Evolutionary conservation across 2,329 filamentous ascomycete species (phyloP).

Genomic region (Botryotinia globosa): DNA sequence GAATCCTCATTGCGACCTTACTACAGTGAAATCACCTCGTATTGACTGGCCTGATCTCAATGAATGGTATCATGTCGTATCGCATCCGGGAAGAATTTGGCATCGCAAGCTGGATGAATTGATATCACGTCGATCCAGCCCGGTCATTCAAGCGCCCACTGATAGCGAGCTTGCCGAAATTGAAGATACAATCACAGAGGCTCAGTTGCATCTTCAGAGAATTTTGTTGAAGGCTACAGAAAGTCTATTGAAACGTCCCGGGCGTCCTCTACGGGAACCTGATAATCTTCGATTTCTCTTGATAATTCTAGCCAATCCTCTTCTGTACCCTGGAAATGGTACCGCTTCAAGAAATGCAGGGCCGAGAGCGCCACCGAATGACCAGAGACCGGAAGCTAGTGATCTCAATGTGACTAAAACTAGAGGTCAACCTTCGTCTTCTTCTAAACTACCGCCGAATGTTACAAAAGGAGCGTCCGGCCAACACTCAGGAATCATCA

Average conservation of each 20-base stretch:
- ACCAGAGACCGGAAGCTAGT: conserved; percentile 2
- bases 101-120: conserved; percentile 56
- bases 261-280: conserved; percentile 63
- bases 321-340: conserved; percentile 54
- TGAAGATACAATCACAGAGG: conserved; percentile 54
- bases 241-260: conserved; percentile 74
- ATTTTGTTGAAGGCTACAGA: conserved; percentile 76
- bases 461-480: conserved; percentile 44
- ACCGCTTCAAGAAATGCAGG: conserved; percentile 12
- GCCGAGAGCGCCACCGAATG: conserved; percentile 14
- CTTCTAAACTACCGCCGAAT: conserved; percentile 21
- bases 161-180: conserved; percentile 42
- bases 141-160: conserved; percentile 25
- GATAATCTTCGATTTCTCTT: conserved; percentile 75
- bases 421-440: conserved; percentile 17
- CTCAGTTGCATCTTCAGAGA: conserved; percentile 66
- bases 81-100: conserved; percentile 69
- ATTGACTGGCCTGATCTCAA: conserved; percentile 72
- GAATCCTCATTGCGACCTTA: conserved; percentile 38
- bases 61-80: conserved; percentile 71
- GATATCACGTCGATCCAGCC: conserved; percentile 35
- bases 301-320: conserved; percentile 74
- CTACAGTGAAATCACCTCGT: conserved; percentile 60
- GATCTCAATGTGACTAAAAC: not conserved
- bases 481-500: conserved; percentile 79